Evolutionary conservation across 345 rosid species (phyloP).

Genomic region (Stellera chamaejasme): DNA sequence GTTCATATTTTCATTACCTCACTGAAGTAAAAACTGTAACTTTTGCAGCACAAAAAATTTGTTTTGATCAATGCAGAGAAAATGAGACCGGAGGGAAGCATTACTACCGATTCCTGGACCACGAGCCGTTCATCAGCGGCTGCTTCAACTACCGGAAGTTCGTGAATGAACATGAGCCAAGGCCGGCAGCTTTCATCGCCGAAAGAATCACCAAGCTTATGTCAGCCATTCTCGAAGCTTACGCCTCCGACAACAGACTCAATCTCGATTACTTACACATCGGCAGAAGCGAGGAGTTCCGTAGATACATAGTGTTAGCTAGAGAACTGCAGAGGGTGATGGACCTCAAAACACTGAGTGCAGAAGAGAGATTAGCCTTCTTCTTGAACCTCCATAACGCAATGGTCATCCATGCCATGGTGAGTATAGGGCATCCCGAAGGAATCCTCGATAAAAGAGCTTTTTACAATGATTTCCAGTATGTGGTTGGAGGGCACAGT

Average conservation of each 20-base stretch:
- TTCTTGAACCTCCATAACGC: conserved; percentile 84
- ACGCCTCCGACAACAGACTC: conserved; percentile 6
- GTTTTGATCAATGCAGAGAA: conserved; percentile 26
- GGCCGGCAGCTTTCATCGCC: conserved; percentile 24
- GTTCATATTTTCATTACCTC: too few species aligned
- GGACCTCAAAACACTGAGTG: conserved; percentile 37
- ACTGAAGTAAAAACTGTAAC: background rate
- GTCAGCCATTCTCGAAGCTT: conserved; percentile 11
- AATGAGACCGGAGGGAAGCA: conserved; percentile 66
- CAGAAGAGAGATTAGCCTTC: conserved; percentile 60
- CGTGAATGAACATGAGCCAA: conserved; percentile 12
- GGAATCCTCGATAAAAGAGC: conserved; percentile 67
- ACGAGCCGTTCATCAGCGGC: conserved; percentile 29
- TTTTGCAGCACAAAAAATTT: background rate
- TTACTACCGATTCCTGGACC: conserved; percentile 80
- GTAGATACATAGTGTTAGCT: conserved; percentile 56
- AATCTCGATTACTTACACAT: conserved; percentile 1
- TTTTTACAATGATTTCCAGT: conserved; percentile 59
- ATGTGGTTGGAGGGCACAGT: conserved; percentile 66
- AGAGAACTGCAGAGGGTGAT: conserved; percentile 67
- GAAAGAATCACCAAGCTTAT: conserved; percentile 6
- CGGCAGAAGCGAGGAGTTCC: conserved; percentile 13
- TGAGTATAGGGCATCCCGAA: conserved; percentile 55
- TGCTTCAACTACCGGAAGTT: conserved; percentile 9
- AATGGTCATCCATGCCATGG: conserved; percentile 84